These are phyloP conservation scores for Pyrenophora tritici-repentis DNA, from an alignment of 2,329 filamentous ascomycete species.

Conservation along the genomic window DNA sequence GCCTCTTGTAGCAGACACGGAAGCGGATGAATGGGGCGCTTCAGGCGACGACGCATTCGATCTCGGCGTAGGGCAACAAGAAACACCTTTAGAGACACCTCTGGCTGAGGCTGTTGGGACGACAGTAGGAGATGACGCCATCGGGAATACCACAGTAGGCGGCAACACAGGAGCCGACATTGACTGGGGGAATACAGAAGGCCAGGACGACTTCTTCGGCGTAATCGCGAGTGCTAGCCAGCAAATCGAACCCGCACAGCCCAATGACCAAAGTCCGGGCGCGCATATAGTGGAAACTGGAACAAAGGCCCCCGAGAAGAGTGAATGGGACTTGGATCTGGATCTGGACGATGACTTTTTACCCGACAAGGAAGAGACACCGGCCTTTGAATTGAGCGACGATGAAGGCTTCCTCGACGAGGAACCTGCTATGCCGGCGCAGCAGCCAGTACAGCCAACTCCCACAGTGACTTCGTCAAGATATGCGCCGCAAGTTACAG, in stretches of 20 bases:
- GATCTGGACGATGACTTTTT: conserved; percentile 77
- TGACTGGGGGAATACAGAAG: conserved; percentile 44
- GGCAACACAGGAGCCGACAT: conserved; percentile 37
- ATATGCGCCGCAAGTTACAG: conserved; percentile 44
- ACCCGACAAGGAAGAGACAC: conserved; percentile 59
- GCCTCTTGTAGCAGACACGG: conserved; percentile 50
- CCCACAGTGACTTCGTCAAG: conserved; percentile 26
- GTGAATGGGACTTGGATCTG: conserved; percentile 82
- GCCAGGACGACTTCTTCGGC: conserved; percentile 42
- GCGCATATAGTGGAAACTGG: conserved; percentile 25
- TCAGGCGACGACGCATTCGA: conserved; percentile 39
- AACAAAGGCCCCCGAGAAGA: conserved; percentile 57
- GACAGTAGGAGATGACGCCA: conserved; percentile 38
- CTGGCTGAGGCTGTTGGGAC: conserved; percentile 37
- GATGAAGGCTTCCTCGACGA: conserved; percentile 86
- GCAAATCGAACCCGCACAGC: conserved; percentile 21
- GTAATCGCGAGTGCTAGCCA: conserved; percentile 19
- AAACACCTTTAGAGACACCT: conserved; percentile 29
- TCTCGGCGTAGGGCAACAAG: conserved; percentile 32
- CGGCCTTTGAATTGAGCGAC: conserved; percentile 74
- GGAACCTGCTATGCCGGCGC: conserved; percentile 48
- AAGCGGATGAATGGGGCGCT: conserved; percentile 44
- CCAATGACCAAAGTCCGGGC: conserved; percentile 23
- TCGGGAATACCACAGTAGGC: conserved; percentile 37
- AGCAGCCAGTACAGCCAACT: conserved; percentile 20